Base-by-base conservation (phyloP, 2,329 filamentous ascomycete species). In the Nothophaeocryptopus gaeumannii region DNA sequence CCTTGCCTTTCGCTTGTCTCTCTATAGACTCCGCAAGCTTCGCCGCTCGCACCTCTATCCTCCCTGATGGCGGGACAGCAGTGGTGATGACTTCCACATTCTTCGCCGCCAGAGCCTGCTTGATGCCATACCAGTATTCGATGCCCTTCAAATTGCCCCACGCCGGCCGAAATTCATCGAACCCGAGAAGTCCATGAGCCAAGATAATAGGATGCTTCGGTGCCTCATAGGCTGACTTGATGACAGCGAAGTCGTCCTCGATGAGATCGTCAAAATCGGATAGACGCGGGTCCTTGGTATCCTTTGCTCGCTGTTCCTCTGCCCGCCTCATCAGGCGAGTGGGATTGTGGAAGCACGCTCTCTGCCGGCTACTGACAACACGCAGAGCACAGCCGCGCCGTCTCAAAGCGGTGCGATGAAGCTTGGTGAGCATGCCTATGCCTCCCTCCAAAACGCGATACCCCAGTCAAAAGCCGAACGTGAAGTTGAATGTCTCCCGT, bases 121-220 rank as follows among this genome's bases (percentile, higher is more conserved):
- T 78, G 32, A 85, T 84, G 1, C 82, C 82, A 38, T 81, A 75
- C 82, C 82, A 85, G 63, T 85, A 85, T 46, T 82, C 76, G 15
- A 85, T 72, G 0, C 79, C 78, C 15, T 39, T 39, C 5, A 48
- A 33, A 10, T 67, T 66, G 1, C 81, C 80, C 20, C 20, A 26
- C 2, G 73, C 78, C 8, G 66, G 53, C 12, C 74, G 78, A 8
- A 84, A 65, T 62, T 84, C 80, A 57, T 83, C 79, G 63, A 85
- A 85, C n/a, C 82, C 82, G 14, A 85, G 69, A 9, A 85, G 72
- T n/a, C 82, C 82, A 67, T 85, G 82, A 4, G 82, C 82, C 8
- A 85, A 77, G 41, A 85, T 76, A 45, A 85, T 77, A 2, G 81
- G 79, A 58, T 83, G 64, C 61, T 79, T 78, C 36, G 75, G 78